Evolutionary conservation across 331 rosid genomes (phyloP).

Genomic region (Arachis monticola): DNA sequence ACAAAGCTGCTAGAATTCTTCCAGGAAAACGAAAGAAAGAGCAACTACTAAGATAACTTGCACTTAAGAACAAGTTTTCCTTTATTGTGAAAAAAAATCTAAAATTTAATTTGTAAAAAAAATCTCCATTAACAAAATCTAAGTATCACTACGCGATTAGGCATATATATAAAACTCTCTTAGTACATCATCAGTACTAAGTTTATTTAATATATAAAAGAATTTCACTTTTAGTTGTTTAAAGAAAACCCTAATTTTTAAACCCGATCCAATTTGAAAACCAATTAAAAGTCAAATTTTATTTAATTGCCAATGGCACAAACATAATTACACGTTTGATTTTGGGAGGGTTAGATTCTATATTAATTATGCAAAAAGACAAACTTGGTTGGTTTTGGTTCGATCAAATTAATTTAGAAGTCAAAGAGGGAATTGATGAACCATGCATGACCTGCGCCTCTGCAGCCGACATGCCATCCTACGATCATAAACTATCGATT

Average conservation of each 20-base stretch:
- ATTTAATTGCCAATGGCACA: not conserved
- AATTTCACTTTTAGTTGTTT: too few relatives aligned
- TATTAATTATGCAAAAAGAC: slow-evolving; percentile 34
- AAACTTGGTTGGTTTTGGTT: slow-evolving; percentile 45
- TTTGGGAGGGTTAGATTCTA: slow-evolving; percentile 9
- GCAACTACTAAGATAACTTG: too few relatives aligned
- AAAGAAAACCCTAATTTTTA: not conserved
- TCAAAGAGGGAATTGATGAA: slow-evolving; percentile 33
- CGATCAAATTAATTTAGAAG: slow-evolving; percentile 21
- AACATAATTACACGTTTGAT: slow-evolving; percentile 43
- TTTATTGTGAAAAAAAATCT: too few relatives aligned
- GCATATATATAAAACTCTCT: too few relatives aligned
- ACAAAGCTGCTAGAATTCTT: too few relatives aligned
- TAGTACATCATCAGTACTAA: too few relatives aligned
- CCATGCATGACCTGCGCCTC: slow-evolving; percentile 19
- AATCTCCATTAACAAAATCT: too few relatives aligned
- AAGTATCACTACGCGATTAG: too few relatives aligned
- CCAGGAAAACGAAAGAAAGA: too few relatives aligned
- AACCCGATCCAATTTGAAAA: not conserved
- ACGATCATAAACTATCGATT: slow-evolving; percentile 19
- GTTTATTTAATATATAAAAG: too few relatives aligned
- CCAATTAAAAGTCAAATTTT: not conserved
- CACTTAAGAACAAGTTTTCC: too few relatives aligned
- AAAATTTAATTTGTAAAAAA: too few relatives aligned
- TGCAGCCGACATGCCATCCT: slow-evolving; percentile 23